These are phyloP conservation scores for Nicotiana noctiflora DNA, from an alignment of 257 asterid genomes.

Conservation along the genomic window DNA sequence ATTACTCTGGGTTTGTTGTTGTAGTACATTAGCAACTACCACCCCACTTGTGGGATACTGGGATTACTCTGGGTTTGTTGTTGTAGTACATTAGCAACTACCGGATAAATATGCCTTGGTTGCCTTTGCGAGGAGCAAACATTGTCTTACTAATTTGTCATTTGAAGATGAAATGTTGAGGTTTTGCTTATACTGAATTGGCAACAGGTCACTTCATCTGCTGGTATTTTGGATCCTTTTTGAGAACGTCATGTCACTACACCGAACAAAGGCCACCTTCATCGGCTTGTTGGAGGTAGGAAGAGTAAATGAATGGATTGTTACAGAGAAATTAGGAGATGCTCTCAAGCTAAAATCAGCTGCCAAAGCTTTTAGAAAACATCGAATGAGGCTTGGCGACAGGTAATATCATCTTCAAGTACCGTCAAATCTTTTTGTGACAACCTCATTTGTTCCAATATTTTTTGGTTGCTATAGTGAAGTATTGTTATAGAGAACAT, in stretches of 20 bases:
- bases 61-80: too few relatives aligned
- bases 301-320: constrained; percentile 94
- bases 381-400: constrained; percentile 59
- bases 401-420: constrained; percentile 34
- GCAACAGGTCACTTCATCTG: constrained; percentile 74
- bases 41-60: too few relatives aligned
- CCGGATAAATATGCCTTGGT: not conserved
- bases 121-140: too few relatives aligned
- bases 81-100: not conserved
- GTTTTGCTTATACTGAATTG: not conserved
- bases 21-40: too few relatives aligned
- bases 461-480: too few relatives aligned
- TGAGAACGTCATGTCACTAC: constrained; percentile 92
- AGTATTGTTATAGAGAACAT: too few relatives aligned
- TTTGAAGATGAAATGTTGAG: not conserved
- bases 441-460: too few relatives aligned
- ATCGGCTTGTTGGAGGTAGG: constrained; percentile 83
- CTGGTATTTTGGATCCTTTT: constrained; percentile 84
- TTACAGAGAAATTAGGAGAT: constrained; percentile 87
- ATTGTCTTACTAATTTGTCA: not conserved
- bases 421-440: not conserved
- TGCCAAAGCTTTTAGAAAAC: constrained; percentile 37
- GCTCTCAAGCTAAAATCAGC: constrained; percentile 60
- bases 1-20: too few relatives aligned
- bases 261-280: constrained; percentile 88